Base-by-base conservation (phyloP, 176 grass and related monocot species). In the Musa schizocarpa region DNA sequence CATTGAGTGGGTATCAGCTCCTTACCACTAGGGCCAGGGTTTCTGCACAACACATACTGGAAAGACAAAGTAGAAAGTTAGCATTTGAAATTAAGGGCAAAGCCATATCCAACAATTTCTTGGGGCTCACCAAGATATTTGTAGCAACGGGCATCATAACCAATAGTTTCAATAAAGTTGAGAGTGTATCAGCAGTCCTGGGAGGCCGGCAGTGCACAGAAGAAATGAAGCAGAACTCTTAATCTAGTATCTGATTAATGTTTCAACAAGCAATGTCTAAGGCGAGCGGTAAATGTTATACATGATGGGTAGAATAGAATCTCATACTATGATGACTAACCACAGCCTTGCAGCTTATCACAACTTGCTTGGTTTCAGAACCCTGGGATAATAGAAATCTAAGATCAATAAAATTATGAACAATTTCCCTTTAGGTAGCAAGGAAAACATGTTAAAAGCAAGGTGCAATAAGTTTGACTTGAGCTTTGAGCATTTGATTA, bases 21-120 rank as follows among this genome's bases (percentile, higher is more conserved):
- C 13, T 55, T 55, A 52, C 69, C 8, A 21, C 13, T 9, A 13
- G 24, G 12, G 8, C 52, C 72, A 43, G 56, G 52, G 9, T 53
- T 74, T 74, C 72, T 55, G 52, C 23, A 54, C 51, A 56, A 74
- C 22, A n/a, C 52, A 25, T 43, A 43, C 72, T 74, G 72, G 52
- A 56, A 74, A 13, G 16, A 56, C 52, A 74, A 56, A 43, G 72
- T 74, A 26, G 13, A 29, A 21, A 55, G 72, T 74, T 74, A 74
- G 72, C 50, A 74, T 74, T 27, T 2, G 3, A 29, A 16, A 25
- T 16, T 13, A 22, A 74, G 56, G 1, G 26, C 7, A 53, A 74
- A 74, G 53, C 10, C 24, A 74, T 26, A 74, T 27, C 5, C 5
- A 19, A 57, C 13, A 2, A 27, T 22, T 27, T 26, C 56, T 55